These are phyloP conservation scores for Ligustrum vulgare DNA, from an alignment of 257 asterid species.

Conservation along the genomic window DNA sequence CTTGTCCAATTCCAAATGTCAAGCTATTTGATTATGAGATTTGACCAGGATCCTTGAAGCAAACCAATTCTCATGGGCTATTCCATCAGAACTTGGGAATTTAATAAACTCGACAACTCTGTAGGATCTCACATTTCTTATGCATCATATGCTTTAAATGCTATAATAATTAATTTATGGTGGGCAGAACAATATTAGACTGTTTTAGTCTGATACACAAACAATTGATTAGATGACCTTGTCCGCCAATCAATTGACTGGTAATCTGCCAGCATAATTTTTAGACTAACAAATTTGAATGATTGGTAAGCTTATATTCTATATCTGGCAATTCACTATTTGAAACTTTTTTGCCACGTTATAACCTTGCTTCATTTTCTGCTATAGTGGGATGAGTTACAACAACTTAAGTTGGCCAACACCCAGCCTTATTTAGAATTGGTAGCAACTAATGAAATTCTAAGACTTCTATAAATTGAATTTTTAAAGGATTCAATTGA, in stretches of 20 bases:
- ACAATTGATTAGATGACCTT: constrained; percentile 60
- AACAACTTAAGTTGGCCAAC: constrained; percentile 72
- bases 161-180: not conserved
- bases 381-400: constrained; percentile 76
- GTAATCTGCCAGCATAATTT: constrained; percentile 60
- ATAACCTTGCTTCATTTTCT: constrained; percentile 18
- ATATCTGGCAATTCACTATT: constrained; percentile 16
- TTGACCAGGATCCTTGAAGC: constrained; percentile 78
- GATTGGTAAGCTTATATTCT: constrained; percentile 63
- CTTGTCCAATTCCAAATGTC: not conserved
- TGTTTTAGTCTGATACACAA: constrained; percentile 4
- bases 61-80: constrained; percentile 65
- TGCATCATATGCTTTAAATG: constrained; percentile 2
- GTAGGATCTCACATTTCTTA: constrained; percentile 46
- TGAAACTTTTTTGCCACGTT: constrained; percentile 10
- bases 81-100: constrained; percentile 70
- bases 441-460: constrained; percentile 74
- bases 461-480: not conserved
- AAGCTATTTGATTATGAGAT: constrained; percentile 16
- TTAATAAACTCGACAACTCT: constrained; percentile 51
- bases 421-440: constrained; percentile 74
- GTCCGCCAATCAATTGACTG: constrained; percentile 72
- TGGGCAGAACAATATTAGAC: constrained; percentile 11
- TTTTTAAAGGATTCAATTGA: no score
- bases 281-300: constrained; percentile 51